A percentile compares a stretch with the other conserved stretches of the same genome.
Evolutionary conservation across 306 rosid species (phyloP).

Genomic region (Gillenia trifoliata): DNA sequence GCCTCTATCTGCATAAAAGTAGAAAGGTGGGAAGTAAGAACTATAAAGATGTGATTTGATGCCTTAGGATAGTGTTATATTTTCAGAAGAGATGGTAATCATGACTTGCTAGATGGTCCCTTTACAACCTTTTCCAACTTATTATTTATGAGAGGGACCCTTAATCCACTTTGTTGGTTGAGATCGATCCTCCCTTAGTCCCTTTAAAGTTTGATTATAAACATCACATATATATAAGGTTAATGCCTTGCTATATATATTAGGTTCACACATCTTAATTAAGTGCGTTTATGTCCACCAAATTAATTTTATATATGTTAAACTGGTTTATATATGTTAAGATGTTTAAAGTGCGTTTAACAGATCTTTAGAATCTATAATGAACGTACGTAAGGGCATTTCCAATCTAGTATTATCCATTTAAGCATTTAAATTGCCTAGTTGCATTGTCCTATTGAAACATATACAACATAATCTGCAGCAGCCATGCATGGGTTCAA

Average conservation of each 20-base stretch:
- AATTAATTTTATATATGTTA: too few species aligned
- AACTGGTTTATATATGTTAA: too few species aligned
- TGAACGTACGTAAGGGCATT: background rate
- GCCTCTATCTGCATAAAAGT: conserved; percentile 22
- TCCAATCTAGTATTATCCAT: background rate
- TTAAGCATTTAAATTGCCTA: background rate
- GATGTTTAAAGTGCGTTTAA: too few species aligned
- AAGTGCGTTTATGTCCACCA: background rate
- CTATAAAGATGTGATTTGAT: conserved; percentile 35
- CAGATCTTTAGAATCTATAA: background rate
- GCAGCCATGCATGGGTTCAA: background rate
- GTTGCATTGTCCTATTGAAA: background rate
- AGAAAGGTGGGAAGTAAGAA: conserved; percentile 23
- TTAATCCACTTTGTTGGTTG: conserved; percentile 35
- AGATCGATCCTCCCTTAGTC: conserved; percentile 24
- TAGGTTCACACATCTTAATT: background rate
- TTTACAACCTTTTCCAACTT: conserved; percentile 26
- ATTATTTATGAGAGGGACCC: conserved; percentile 29
- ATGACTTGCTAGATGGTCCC: conserved; percentile 35
- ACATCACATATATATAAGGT: too few species aligned
- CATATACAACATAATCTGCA: background rate
- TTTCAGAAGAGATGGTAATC: conserved; percentile 17
- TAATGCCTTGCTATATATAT: background rate
- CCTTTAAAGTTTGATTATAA: conserved; percentile 19
- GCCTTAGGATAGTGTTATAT: conserved; percentile 19